A percentile compares a stretch with the other conserved stretches of the same genome.
Conservation (phyloP, 495 filamentous ascomycete genomes). For the Hyaloscypha hepaticicola region DNA sequence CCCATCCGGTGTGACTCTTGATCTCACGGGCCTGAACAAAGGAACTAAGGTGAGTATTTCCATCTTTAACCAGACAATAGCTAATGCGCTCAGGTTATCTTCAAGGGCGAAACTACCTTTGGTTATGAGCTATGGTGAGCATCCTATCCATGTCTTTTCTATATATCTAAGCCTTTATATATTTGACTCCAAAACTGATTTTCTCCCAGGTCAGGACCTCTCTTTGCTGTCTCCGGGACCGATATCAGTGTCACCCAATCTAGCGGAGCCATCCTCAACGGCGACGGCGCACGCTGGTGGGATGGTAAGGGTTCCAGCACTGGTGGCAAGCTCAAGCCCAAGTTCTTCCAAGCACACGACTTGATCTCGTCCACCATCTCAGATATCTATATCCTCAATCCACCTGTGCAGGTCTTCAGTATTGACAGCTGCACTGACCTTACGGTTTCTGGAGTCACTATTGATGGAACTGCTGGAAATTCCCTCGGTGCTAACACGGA, state of each 20-base stretch:
- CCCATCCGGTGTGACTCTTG: conserved; percentile 47
- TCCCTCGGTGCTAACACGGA: conserved; percentile 61
- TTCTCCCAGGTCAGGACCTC: conserved; percentile 36
- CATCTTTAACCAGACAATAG: conserved; percentile 17
- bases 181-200: neutral
- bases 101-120: conserved; percentile 49
- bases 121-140: conserved; percentile 51
- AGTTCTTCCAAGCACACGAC: conserved; percentile 52
- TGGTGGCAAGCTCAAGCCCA: conserved; percentile 55
- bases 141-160: conserved; percentile 47
- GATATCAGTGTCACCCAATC: conserved; percentile 47
- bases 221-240: conserved; percentile 47
- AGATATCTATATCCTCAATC: conserved; percentile 47
- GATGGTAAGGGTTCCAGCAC: conserved; percentile 49
- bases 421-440: conserved; percentile 51
- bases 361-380: conserved; percentile 45
- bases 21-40: conserved; percentile 42
- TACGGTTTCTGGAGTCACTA: conserved; percentile 50
- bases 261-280: conserved; percentile 40
- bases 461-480: conserved; percentile 62
- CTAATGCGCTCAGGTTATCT: no score
- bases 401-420: conserved; percentile 60
- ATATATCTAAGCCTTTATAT: conserved; percentile 42
- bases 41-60: conserved; percentile 43
- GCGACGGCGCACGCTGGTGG: conserved; percentile 52